Evolutionary conservation across 768 basidiomycete genomes (phyloP).

Genomic region (Saitozyma podzolica): DNA sequence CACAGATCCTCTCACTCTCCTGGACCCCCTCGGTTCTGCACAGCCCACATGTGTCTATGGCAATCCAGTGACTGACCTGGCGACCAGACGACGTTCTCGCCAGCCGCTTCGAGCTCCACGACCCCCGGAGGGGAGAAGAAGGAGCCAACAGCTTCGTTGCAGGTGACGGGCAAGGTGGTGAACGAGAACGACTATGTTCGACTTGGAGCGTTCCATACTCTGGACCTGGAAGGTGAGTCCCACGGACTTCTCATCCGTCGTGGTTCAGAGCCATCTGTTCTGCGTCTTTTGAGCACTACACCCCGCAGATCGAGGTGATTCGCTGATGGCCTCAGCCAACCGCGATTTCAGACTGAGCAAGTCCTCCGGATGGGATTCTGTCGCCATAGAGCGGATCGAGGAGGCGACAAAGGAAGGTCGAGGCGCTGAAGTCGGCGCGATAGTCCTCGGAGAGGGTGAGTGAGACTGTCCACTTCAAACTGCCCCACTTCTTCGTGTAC

Average conservation of each 20-base stretch:
- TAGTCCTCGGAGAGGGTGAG: conserved; percentile 88
- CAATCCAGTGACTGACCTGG: no score
- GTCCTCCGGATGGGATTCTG: conserved; percentile 77
- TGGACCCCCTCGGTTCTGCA: not conserved
- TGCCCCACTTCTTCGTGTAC: conserved; percentile 3
- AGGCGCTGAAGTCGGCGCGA: conserved; percentile 93
- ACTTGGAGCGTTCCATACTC: conserved; percentile 89
- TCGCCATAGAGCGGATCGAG: conserved; percentile 75
- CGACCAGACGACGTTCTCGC: conserved; percentile 63
- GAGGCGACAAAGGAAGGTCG: conserved; percentile 90
- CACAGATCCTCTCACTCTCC: not conserved
- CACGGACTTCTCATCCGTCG: not conserved
- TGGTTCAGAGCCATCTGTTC: no score
- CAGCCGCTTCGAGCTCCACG: conserved; percentile 59
- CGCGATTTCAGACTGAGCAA: conserved; percentile 89
- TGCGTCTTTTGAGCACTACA: not conserved
- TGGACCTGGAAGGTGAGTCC: conserved; percentile 71
- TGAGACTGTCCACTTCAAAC: not conserved
- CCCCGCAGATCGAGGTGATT: not conserved
- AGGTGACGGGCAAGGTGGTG: conserved; percentile 81
- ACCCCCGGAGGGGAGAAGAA: conserved; percentile 46
- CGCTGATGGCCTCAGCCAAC: conserved; percentile 58
- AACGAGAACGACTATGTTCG: conserved; percentile 86
- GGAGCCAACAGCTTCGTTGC: conserved; percentile 59
- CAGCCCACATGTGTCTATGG: no score